Evolutionary conservation across 1,284 basidiomycete species (phyloP).

Genomic region (Anthracocystis walkeri): DNA sequence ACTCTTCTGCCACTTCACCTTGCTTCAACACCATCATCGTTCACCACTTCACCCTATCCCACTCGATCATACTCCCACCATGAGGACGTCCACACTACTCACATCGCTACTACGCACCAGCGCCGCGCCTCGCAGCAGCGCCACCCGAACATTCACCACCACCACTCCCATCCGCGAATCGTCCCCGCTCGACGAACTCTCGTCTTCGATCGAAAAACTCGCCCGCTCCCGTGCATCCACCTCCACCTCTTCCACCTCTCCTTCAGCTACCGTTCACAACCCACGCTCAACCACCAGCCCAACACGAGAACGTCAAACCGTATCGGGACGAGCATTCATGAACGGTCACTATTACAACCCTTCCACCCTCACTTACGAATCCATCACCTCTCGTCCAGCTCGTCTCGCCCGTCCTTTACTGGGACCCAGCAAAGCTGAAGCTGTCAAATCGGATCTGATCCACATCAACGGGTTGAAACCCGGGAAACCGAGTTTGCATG

Average conservation of each 20-base stretch:
- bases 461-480: constrained; percentile 69
- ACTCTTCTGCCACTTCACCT: neutral
- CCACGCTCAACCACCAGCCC: constrained; percentile 14
- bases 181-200: constrained; percentile 41
- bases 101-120: constrained; percentile 6
- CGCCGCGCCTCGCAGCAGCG: neutral
- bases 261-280: constrained; percentile 20
- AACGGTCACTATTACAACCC: constrained; percentile 64
- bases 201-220: constrained; percentile 42
- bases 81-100: constrained; percentile 6
- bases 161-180: neutral
- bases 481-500: constrained; percentile 61
- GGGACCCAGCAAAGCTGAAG: constrained; percentile 55
- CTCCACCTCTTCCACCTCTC: constrained; percentile 4
- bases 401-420: constrained; percentile 48
- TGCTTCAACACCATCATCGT: constrained; percentile 1
- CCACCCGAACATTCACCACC: constrained; percentile 4
- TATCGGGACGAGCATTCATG: constrained; percentile 48
- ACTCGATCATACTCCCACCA: neutral
- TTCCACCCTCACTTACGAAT: constrained; percentile 35
- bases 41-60: neutral
- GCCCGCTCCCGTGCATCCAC: constrained; percentile 18
- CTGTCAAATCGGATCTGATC: constrained; percentile 73
- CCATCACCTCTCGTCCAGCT: constrained; percentile 32
- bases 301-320: constrained; percentile 31